These are phyloP conservation scores for Theileria sp. DNA, from an alignment of 169 alveolate species.

Conservation along the genomic window DNA sequence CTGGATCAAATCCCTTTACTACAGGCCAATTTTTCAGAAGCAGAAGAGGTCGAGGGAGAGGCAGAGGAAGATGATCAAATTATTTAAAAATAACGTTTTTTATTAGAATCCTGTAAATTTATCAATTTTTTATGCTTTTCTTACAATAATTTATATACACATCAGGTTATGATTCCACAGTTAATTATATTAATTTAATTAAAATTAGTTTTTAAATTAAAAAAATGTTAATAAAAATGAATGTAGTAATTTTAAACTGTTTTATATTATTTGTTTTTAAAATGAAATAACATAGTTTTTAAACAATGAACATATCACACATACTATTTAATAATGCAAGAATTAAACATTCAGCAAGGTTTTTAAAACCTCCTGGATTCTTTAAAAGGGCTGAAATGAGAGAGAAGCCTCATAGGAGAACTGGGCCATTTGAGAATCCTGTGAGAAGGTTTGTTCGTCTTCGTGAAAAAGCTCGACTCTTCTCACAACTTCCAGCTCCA, in stretches of 20 bases:
- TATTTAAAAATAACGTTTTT: not conserved
- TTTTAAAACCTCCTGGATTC: slow-evolving; percentile 67
- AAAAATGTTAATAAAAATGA: not conserved
- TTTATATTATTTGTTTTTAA: too few species aligned
- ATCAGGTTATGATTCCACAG: not conserved
- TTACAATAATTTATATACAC: not conserved
- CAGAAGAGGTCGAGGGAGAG: slow-evolving; percentile 29
- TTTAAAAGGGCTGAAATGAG: slow-evolving; percentile 83
- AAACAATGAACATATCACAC: slow-evolving; percentile 7
- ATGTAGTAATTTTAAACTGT: not conserved
- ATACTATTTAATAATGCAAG: slow-evolving; percentile 15
- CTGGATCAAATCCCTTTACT: slow-evolving; percentile 19
- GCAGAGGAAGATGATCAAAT: slow-evolving; percentile 11
- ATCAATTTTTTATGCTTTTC: not conserved
- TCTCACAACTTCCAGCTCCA: slow-evolving; percentile 75
- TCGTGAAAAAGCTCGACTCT: slow-evolving; percentile 76
- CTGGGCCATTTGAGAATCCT: slow-evolving; percentile 80
- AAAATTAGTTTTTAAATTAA: too few species aligned
- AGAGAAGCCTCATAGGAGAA: slow-evolving; percentile 77
- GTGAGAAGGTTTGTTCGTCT: slow-evolving; percentile 75
- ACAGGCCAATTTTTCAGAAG: slow-evolving; percentile 15
- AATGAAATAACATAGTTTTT: not conserved
- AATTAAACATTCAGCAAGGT: slow-evolving; percentile 53
- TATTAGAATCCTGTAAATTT: too few species aligned
- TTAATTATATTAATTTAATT: too few species aligned